Conservation (phyloP, 192 early-diverging fungal species). For the Chytriomyces sp. region DNA sequence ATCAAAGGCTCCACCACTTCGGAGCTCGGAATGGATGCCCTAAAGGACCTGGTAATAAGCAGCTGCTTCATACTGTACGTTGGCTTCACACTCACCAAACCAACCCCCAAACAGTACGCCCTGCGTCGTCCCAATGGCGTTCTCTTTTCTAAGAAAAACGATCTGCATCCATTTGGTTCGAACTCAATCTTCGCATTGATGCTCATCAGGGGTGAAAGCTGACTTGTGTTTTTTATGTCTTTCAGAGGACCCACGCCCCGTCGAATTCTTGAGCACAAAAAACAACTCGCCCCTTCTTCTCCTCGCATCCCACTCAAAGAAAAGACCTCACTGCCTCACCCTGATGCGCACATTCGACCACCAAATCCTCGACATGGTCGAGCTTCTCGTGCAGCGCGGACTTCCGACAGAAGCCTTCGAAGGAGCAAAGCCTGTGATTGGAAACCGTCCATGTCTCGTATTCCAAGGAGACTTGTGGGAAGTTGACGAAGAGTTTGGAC, state of each 20-base stretch:
- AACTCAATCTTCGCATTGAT: not conserved
- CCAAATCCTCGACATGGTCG: conserved; percentile 94
- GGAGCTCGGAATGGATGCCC: conserved; percentile 79
- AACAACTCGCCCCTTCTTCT: conserved; percentile 93
- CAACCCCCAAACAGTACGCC: conserved; percentile 60
- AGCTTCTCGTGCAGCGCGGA: conserved; percentile 81
- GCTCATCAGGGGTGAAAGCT: not conserved
- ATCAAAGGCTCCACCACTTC: conserved; percentile 85
- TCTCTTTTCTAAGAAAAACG: conserved; percentile 92
- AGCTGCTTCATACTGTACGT: not conserved
- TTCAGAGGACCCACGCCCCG: conserved; percentile 81
- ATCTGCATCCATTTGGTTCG: conserved; percentile 84
- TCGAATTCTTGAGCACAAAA: conserved; percentile 95
- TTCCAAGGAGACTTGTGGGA: conserved; percentile 92
- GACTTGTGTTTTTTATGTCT: not conserved
- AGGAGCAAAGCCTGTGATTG: conserved; percentile 75
- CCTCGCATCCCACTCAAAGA: conserved; percentile 92
- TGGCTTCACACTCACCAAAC: not conserved
- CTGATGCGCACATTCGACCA: conserved; percentile 93
- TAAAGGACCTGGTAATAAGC: conserved; percentile 79
- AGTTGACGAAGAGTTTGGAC: conserved; percentile 67
- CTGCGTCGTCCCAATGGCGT: conserved; percentile 89
- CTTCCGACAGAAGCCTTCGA: conserved; percentile 74
- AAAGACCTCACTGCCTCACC: conserved; percentile 91
- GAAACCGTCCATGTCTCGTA: conserved; percentile 86